Base-by-base conservation (phyloP, 306 rosid genomes). In the Gleditsia sinensis region DNA sequence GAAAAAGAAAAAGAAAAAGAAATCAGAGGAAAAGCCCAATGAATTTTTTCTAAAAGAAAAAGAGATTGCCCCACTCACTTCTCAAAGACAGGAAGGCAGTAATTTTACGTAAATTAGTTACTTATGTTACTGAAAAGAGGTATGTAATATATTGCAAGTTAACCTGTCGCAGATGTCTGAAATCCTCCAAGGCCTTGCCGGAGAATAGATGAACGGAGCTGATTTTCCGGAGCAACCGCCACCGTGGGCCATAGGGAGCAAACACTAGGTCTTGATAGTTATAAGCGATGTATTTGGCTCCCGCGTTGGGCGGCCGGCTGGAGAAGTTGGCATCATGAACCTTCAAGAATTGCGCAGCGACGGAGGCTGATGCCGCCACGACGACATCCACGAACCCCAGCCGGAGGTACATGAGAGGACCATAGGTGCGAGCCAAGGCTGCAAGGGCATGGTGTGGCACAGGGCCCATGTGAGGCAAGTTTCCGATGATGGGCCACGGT, bases 401-500 rank as follows among this genome's bases (percentile, higher is more conserved):
- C 1, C 89, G 86, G 25, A 94, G 98, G 73, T 86, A 81, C 87
- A 94, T 83, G 7, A 94, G 77, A 1, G 98, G 96, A 0, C 98
- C 98, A 30, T 91, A 39, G 17, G 49, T 39, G 0, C 66, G 75
- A 6, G 98, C 94, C 79, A 89, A 37, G 2, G 69, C 75, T 0
- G 96, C 98, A 0, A 91, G 51, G 5, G 97, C 71, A 40, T 89
- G 97, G 83, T 91, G 98, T n/a, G 92, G 98, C 19, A 79, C 69
- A 0, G 79, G 10, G 24, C 98, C 98, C 16, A 94, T 2, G 74
- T 94, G 91, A 0, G 91, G 97, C 23, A 94, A 20, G 85, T 94
- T 94, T 1, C 98, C 98, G 13, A 94, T 13, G 1, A 91, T 9
- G 0, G 97, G 97, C 98, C 98, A 94, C 1, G 97, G 94, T 13